Base-by-base conservation (phyloP, 208 protist species). In the Porcisia hertigi region DNA sequence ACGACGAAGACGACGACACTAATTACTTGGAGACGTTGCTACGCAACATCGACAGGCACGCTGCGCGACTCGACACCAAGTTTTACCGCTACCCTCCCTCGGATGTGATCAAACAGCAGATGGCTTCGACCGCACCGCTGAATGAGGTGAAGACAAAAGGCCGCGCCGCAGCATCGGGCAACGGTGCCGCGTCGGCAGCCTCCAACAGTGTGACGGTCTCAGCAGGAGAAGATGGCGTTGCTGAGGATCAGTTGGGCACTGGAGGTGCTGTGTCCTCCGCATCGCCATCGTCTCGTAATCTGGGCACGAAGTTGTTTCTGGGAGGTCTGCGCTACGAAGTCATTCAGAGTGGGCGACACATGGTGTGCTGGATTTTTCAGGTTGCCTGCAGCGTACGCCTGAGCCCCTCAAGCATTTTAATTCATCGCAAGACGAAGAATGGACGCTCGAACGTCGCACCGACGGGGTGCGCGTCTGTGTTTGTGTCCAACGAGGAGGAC, bases 251-350 rank as follows among this genome's bases (percentile, higher is more conserved):
- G 43, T 41, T n/a, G 34, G 66, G 58, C 67, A 34, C 64, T 41
- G 45, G 45, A 16, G 9, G 30, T 14, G 45, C 58, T 53, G 18
- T 67, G 25, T 72, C 69, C 34, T 55, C 41, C 5, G 34, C 69
- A 3, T 64, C 63, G 12, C 8, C 70, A 23, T 67, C 71, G 16
- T 49, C 69, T 6, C 63, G 78, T 39, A 59, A 57, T 54, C 57
- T 47, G 41, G 87, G 92, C 63, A 90, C 81, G 41, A 96, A 96
- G 82, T 79, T 96, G 39, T 96, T 96, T 73, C 74, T 96, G 55
- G 92, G 92, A 39, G 90, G 90, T 30, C 77, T 96, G 71, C 92
- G 92, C 47, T 96, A 93, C 77, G 92, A 96, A 83, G 87, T 96
- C n/a, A 86, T 96, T 36, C 92, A 94, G 71, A 79, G 71, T 60